Base-by-base conservation (phyloP, 768 basidiomycete genomes). In the Boletus patriciae region DNA sequence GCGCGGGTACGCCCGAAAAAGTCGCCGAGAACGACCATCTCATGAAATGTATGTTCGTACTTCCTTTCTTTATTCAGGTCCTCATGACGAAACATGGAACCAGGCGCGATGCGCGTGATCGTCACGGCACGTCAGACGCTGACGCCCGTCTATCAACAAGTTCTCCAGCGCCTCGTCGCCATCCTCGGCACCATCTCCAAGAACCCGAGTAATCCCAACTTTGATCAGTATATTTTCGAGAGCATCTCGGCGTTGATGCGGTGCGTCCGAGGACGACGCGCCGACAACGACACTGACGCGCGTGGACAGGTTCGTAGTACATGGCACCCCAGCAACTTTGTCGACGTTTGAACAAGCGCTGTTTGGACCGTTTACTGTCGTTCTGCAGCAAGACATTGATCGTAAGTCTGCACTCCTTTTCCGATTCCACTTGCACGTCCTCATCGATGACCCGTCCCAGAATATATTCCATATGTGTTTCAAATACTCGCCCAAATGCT, bases 141-240 rank as follows among this genome's bases (percentile, higher is more conserved):
- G 42, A 86, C 80, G 0, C 85, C 90, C 1, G 78, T 74, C 9
- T 90, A 86, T 65, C 81, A 87, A 56, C 77, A 75, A 37, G 79
- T 86, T 3, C 80, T 98, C 8, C 74, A 70, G 41, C 86, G 89
- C 13, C 82, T 99, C 9, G 91, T 97, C 53, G 73, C 75, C 27
- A 95, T 98, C 65, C 80, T 98, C 31, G 87, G 90, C 13, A 81
- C 88, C 52, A 94, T 96, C 64, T 92, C 90, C 58, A 92, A 90
- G 76, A 99, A 99, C 70, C 96, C 97, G 16, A 94, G 91, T 70
- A 99, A 99, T 73, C 97, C 97, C 2, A 87, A 88, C 62, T 98
- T 99, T 73, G 95, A 97, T 71, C 97, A 98, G 71, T 97, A 92
- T 68, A 90, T 94, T 61, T 98, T 99, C 66, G 96, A 99, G 76